Evolutionary conservation across 2,329 filamentous ascomycete genomes (phyloP), one percentile per base, ranked within the genome.

Genomic region (Ascochyta clinopodiicola): DNA sequence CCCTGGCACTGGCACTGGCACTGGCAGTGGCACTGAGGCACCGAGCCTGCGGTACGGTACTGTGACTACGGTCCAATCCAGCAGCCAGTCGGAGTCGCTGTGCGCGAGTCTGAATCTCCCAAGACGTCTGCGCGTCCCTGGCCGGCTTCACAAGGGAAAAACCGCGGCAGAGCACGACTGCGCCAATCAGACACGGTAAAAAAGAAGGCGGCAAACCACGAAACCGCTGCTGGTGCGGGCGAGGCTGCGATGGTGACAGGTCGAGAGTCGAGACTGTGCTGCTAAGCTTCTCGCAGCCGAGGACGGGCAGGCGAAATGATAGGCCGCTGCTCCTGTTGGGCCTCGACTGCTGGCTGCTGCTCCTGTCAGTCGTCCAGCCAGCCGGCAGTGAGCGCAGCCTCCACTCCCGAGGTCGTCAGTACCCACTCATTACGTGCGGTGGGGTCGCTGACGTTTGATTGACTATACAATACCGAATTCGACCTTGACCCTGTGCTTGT

Each of bases 11-110:
- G 17, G 17, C 17, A 17, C 17, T 17, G 17, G 17, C 17, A 17
- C 17, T 17, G 17, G 17, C 17, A 17, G 17, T 17, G 17, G 17
- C 17, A 17, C 17, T 17, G 32, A 47, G 45, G 50, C 51, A 47
- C 47, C 49, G 52, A 46, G 52, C 48, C 48, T 36, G 64, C 55
- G 58, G 63, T 61, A 63, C 55, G 58, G 63, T 61, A 63, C 60
- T 48, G 34, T 38, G 42, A 43, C 37, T 45, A 45, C 7, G 2
- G 4, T 24, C 22, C 22, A 4, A 6, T 31, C 10, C 35, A 49
- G 51, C 45, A 29, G 40, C 39, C 45, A 39, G 39, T 44, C 44
- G 40, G 19, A 34, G 38, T 49, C 21, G 22, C 45, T 40, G 32
- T 45, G 39, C 35, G 32, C 31, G 24, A 36, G 44, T 51, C 37